These are phyloP conservation scores for Quercus dentata DNA, from an alignment of 306 rosid species.

Conservation along the genomic window DNA sequence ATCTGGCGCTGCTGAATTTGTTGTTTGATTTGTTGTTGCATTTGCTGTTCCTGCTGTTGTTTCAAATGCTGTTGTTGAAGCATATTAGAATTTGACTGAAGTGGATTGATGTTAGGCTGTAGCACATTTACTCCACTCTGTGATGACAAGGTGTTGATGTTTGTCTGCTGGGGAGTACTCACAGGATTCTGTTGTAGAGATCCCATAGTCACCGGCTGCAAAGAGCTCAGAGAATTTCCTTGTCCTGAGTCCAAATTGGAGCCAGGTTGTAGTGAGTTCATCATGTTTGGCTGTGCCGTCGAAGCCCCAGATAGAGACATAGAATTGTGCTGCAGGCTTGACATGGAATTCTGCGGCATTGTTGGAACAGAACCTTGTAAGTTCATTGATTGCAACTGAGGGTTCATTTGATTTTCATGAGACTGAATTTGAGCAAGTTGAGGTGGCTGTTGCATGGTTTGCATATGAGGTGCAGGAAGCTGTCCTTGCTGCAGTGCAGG, in stretches of 20 bases:
- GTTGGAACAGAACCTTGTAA: conserved; percentile 48
- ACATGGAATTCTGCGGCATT: conserved; percentile 53
- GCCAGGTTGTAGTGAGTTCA: conserved; percentile 61
- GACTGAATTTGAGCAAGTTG: conserved; percentile 57
- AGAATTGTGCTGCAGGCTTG: conserved; percentile 67
- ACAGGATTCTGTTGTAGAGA: conserved; percentile 69
- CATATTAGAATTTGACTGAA: no score
- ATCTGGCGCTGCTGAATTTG: conserved; percentile 48
- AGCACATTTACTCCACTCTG: conserved; percentile 61
- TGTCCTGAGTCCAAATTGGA: conserved; percentile 60
- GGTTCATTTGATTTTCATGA: conserved; percentile 71
- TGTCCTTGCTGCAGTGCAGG: no score
- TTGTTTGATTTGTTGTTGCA: conserved; percentile 53
- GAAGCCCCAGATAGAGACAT: conserved; percentile 51
- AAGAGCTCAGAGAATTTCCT: conserved; percentile 52
- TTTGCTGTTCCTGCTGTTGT: conserved; percentile 35
- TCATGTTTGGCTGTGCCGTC: conserved; percentile 56
- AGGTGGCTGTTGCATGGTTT: conserved; percentile 68
- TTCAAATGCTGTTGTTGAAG: no score
- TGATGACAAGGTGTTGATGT: conserved; percentile 46
- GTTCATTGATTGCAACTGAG: conserved; percentile 66
- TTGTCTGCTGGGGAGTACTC: conserved; percentile 63
- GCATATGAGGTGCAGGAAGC: conserved; percentile 49
- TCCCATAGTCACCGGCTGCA: conserved; percentile 56
- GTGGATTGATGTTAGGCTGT: conserved; percentile 53